Conservation (phyloP, 352 stramenopile genomes). For the Pythium guiyangense region DNA sequence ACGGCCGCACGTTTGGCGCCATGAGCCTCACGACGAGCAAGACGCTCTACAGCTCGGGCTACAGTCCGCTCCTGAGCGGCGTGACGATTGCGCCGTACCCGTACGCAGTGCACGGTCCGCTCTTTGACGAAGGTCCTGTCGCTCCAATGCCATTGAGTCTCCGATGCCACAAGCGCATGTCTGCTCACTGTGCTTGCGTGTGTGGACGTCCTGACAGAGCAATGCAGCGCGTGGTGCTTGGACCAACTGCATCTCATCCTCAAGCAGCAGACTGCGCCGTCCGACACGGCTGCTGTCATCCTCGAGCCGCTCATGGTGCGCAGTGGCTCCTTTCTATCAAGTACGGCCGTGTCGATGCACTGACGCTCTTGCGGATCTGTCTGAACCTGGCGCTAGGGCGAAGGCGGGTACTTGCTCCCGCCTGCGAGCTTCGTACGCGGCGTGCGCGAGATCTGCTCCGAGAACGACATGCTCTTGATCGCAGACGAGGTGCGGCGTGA, state of each 20-base stretch:
- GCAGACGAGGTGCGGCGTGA: constrained; percentile 61
- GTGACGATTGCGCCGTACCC: constrained; percentile 87
- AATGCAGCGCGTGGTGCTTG: constrained; percentile 68
- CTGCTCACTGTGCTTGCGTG: neutral
- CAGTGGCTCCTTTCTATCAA: constrained; percentile 30
- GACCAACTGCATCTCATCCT: constrained; percentile 77
- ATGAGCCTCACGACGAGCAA: constrained; percentile 92
- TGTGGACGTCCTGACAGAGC: constrained; percentile 20
- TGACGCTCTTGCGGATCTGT: too few relatives aligned
- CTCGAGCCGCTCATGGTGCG: constrained; percentile 81
- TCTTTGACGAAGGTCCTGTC: constrained; percentile 6
- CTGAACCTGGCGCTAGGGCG: too few relatives aligned
- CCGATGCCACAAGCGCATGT: neutral
- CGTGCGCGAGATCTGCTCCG: constrained; percentile 86
- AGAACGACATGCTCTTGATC: constrained; percentile 92
- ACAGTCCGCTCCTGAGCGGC: constrained; percentile 79
- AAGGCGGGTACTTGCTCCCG: constrained; percentile 89
- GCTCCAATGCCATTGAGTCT: neutral
- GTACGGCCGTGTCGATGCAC: constrained; percentile 42
- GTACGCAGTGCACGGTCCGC: constrained; percentile 38
- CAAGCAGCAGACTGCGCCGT: constrained; percentile 56
- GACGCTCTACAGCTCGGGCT: constrained; percentile 85
- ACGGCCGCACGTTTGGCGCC: constrained; percentile 88
- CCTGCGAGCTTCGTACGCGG: constrained; percentile 90
- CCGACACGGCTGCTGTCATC: constrained; percentile 64